These are phyloP conservation scores for Thermochaetoides thermophila DNA, from an alignment of 495 filamentous ascomycete genomes.

Conservation along the genomic window DNA sequence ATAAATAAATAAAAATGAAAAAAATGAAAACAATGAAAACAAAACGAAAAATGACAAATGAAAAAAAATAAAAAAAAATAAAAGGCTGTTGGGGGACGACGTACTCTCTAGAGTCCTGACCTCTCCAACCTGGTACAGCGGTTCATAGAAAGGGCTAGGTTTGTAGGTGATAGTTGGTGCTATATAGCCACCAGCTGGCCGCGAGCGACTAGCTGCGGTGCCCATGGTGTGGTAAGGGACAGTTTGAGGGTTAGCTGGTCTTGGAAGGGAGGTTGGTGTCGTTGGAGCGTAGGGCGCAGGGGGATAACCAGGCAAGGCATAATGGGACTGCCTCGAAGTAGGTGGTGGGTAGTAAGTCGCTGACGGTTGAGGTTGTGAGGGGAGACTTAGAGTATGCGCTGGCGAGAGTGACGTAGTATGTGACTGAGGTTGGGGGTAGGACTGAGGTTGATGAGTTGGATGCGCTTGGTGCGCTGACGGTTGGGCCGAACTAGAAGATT, in stretches of 20 bases:
- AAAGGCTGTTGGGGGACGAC: no score
- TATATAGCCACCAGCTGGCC: background rate
- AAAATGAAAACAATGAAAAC: no score
- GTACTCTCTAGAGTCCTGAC: conserved; percentile 53
- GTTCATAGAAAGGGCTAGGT: conserved; percentile 61
- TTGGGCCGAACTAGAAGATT: no score
- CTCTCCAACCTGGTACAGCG: conserved; percentile 45
- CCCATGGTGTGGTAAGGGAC: no score
- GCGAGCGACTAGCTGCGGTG: background rate
- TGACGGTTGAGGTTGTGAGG: background rate
- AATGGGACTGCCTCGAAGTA: conserved; percentile 1
- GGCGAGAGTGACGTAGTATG: background rate
- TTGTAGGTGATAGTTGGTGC: conserved; percentile 39
- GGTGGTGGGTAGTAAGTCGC: conserved; percentile 2
- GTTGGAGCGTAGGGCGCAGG: conserved; percentile 1
- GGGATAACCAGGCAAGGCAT: conserved; percentile 7
- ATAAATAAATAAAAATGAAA: no score
- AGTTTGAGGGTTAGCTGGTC: background rate
- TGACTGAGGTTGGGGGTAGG: background rate
- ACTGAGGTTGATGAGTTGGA: no score
- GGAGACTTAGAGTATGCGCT: background rate
- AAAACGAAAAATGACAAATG: no score
- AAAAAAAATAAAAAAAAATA: no score
- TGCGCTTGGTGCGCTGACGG: no score
- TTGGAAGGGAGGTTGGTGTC: background rate